Evolutionary conservation across 2,329 filamentous ascomycete genomes (phyloP).

Genomic region (Pestalotiopsis sp.): DNA sequence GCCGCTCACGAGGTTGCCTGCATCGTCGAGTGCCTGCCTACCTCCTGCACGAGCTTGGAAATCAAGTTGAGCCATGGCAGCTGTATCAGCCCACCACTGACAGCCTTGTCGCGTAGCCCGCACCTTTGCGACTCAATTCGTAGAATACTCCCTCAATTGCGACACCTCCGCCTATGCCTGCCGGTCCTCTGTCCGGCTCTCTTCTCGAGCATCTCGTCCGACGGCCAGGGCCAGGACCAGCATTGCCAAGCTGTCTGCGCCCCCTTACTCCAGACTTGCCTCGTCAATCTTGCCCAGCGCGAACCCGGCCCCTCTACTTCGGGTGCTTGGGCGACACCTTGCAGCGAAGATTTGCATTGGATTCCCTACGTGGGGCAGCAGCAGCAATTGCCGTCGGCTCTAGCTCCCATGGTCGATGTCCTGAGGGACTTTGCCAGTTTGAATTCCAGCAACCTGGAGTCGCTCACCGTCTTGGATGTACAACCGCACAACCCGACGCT

Average conservation of each 20-base stretch:
- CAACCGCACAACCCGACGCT: neutral
- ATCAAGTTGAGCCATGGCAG: neutral
- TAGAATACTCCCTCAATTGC: neutral
- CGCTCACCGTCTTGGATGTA: constrained; percentile 6
- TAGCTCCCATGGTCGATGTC: constrained; percentile 7
- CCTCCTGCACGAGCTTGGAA: neutral
- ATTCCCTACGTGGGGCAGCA: constrained; percentile 5
- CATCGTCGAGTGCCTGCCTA: neutral
- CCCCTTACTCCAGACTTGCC: constrained; percentile 15
- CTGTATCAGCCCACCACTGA: neutral
- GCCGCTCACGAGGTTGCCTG: neutral
- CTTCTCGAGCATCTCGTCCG: neutral
- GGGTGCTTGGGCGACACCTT: constrained; percentile 7
- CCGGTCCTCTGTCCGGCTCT: neutral
- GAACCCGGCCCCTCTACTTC: constrained; percentile 2
- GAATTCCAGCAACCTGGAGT: neutral
- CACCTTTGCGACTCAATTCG: neutral
- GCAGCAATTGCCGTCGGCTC: constrained; percentile 9
- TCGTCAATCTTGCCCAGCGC: constrained; percentile 15
- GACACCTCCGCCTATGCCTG: neutral
- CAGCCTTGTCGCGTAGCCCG: neutral
- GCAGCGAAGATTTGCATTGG: neutral
- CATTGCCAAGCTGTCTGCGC: constrained; percentile 3
- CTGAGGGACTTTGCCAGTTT: neutral
- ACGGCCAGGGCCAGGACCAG: neutral